Base-by-base conservation (phyloP, 768 basidiomycete species). In the Russula virescens region DNA sequence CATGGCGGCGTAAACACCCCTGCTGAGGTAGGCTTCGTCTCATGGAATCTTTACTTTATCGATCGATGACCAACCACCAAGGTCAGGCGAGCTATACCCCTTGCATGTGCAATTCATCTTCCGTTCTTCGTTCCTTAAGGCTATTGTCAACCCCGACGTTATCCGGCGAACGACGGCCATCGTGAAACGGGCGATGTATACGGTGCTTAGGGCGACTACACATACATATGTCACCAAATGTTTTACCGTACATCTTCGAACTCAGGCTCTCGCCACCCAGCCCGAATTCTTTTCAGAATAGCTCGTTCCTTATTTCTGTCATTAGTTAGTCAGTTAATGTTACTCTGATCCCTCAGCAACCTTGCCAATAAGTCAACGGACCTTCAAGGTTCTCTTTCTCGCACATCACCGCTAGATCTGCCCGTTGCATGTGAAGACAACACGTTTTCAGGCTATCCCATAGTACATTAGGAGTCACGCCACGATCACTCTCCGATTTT, bases 391-490 rank as follows among this genome's bases (percentile, higher is more conserved):
- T 86, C 64, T 80, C 82, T 47, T 71, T 71, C 63, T 90, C 87
- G 71, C 92, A 94, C 46, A 91, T 74, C 11, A 79, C 77, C 25
- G 89, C 87, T 45, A 96, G 75, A 72, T 96, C 94, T 5, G 81
- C 74, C 58, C 93, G 77, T 63, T 88, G 85, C 76, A 96, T 79
- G 70, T 94, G 86, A 71, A 93, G 69, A 71, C 91, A 91, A 42
- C 87, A 85, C 45, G 86, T 91, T 74, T 86, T 86, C 66, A 98
- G 75, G 69, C 88, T 91, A 55, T 93, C 90, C 96, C 96, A 98
- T 45, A 98, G 75, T 2, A 88, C 81, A 19, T 80, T 80, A 26
- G 89, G 87, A 2, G 86, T 88, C 50, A 95, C 84, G 9, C 89
- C 90, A 45, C 87, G 85, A 46, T 75, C 77, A 55, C 83, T 79